phyloP scores from a whole-genome alignment of 2,329 filamentous ascomycete species.

The Rhynchosporium agropyri region DNA sequence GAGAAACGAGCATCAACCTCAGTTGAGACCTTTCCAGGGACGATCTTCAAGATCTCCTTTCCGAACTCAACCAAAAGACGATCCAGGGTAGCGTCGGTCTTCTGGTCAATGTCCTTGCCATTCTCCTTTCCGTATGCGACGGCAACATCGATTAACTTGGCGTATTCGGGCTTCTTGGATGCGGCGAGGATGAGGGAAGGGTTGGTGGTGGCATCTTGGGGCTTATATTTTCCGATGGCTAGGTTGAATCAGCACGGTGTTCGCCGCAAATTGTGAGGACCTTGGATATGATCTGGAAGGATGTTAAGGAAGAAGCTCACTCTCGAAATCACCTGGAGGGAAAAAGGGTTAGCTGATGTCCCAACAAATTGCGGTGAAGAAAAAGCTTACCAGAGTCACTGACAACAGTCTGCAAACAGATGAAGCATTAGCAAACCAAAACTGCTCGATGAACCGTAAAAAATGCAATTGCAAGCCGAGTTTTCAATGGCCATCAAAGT shows the following conservation, averaged over 20 bases:
- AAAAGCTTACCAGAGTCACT: slow-evolving; percentile 82
- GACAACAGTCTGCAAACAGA: slow-evolving; percentile 74
- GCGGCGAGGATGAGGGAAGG: slow-evolving; percentile 97
- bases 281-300: neutral
- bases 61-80: slow-evolving; percentile 96
- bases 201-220: slow-evolving; percentile 99
- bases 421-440: slow-evolving; percentile 27
- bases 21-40: slow-evolving; percentile 97
- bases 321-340: slow-evolving; percentile 70
- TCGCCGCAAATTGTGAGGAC: slow-evolving; percentile 8
- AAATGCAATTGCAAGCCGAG: neutral
- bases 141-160: slow-evolving; percentile 84
- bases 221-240: slow-evolving; percentile 99
- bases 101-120: slow-evolving; percentile 68
- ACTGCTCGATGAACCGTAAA: neutral
- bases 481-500: slow-evolving; percentile 12
- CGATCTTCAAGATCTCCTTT: slow-evolving; percentile 94
- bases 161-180: slow-evolving; percentile 97
- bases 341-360: slow-evolving; percentile 32
- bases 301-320: slow-evolving; percentile 51
- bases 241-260: slow-evolving; percentile 35
- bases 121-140: slow-evolving; percentile 82
- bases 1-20: slow-evolving; percentile 97
- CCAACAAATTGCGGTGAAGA: slow-evolving; percentile 1
- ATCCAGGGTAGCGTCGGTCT: slow-evolving; percentile 91